Evolutionary conservation across 208 protist species (phyloP).

Genomic region (Polymyxa betae): DNA sequence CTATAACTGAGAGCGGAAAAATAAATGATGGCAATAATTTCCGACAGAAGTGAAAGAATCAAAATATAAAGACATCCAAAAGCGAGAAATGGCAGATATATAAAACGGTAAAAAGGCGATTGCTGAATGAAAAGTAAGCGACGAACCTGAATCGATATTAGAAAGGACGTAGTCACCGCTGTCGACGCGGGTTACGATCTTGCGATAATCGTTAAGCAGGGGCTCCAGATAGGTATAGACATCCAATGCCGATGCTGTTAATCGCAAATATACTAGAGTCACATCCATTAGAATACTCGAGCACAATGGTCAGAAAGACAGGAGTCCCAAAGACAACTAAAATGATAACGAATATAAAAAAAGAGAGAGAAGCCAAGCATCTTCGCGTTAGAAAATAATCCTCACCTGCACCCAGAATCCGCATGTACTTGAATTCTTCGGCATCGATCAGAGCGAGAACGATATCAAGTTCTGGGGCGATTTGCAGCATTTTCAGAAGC

Average conservation of each 20-base stretch:
- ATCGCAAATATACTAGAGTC: slow-evolving; percentile 40
- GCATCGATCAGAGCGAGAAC: slow-evolving; percentile 44
- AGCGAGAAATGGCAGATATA: too few species aligned
- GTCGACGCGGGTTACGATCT: slow-evolving; percentile 16
- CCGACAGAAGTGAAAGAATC: background rate
- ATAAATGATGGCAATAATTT: slow-evolving; percentile 1
- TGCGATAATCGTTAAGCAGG: slow-evolving; percentile 56
- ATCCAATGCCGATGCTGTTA: slow-evolving; percentile 21
- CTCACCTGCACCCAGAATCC: slow-evolving; percentile 1
- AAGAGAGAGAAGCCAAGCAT: too few species aligned
- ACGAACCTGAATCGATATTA: slow-evolving; percentile 41
- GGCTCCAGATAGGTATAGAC: slow-evolving; percentile 59
- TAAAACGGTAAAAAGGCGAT: too few species aligned
- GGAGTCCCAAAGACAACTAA: too few species aligned
- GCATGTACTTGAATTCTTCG: slow-evolving; percentile 54
- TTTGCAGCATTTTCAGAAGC: slow-evolving; percentile 55
- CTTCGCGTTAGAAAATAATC: too few species aligned
- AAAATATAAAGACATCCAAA: too few species aligned
- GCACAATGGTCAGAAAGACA: background rate
- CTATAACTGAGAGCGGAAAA: slow-evolving; percentile 14
- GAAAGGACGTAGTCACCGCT: slow-evolving; percentile 15
- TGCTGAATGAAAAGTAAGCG: too few species aligned
- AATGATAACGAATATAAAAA: too few species aligned
- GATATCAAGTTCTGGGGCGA: background rate
- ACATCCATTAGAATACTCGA: background rate